phyloP scores from a whole-genome alignment of 192 early-diverging fungal species.

The Oehlia diaphana region DNA sequence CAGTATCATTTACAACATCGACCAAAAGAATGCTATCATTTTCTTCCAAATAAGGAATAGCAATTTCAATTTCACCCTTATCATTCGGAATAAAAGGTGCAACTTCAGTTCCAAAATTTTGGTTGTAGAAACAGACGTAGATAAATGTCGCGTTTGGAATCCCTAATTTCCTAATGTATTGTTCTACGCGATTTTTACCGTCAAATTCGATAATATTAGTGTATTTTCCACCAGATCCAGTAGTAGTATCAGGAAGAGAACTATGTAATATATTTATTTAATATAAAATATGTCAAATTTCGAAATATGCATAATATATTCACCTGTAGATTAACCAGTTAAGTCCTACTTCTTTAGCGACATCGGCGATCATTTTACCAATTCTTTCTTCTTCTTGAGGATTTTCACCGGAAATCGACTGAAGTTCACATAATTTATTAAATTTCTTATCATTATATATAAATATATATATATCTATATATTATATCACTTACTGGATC shows the following conservation, averaged over 20 bases:
- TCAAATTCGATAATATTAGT: background rate
- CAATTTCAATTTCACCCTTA: background rate
- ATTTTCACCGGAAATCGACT: no score
- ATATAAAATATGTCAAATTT: no score
- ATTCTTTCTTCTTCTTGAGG: background rate
- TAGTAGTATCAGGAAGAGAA: background rate
- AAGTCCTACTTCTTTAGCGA: slow-evolving; percentile 8
- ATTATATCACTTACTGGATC: no score
- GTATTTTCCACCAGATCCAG: no score
- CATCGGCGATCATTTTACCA: slow-evolving; percentile 12
- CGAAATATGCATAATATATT: no score
- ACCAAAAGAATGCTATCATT: background rate
- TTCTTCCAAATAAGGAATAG: background rate
- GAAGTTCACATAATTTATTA: no score
- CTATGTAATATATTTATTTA: background rate
- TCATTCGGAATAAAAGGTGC: background rate
- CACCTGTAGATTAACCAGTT: slow-evolving; percentile 2
- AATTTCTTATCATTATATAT: no score
- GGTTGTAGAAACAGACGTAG: background rate
- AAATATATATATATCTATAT: no score
- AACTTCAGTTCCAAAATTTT: background rate
- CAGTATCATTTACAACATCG: background rate
- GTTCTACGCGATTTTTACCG: slow-evolving; percentile 6
- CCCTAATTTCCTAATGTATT: slow-evolving; percentile 4
- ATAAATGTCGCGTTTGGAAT: slow-evolving; percentile 13